Evolutionary conservation across 495 filamentous ascomycete species (phyloP), one percentile per base, ranked within the genome.

Genomic region (Cudoniella acicularis): DNA sequence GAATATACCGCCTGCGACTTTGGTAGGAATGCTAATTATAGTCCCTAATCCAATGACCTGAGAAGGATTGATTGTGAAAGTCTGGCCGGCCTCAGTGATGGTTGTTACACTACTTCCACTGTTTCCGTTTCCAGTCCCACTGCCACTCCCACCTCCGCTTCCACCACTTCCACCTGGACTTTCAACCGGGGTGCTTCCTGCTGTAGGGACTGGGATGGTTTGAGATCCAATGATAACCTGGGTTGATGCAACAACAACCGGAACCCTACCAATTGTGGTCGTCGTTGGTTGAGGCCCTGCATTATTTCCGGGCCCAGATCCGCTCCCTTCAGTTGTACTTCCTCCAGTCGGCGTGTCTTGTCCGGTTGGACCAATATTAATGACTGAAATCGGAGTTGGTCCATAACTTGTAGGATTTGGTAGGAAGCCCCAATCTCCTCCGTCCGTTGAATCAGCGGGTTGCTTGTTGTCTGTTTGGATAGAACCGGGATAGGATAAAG

Each of bases 41-140:
- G 57, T 54, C n/a, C 59, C 54, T n/a, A 59, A 49, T 43, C 49
- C 64, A 45, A 65, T 53, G 13, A 72, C 47, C 51, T 62, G 47
- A 27, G 52, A 59, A n/a, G 64, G 50, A 27, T 61, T 42, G 3
- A 69, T 55, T 17, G 63, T 61, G 47, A 67, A 68, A 20, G 52
- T 49, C 51, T 68, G 49, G 40, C 61, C 58, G 16, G 55, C 64
- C 27, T 55, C 60, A 11, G 63, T 67, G 25, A 69, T 52, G 10
- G 55, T 51, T 27, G 10, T 26, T 11, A 20, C n/a, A n/a, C n/a
- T n/a, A n/a, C n/a, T 8, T 20, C 10, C 10, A 27, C 17, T 27
- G 10, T 8, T 8, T 8, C 50, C 50, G 22, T 36, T 52, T 2
- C 26, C 52, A 42, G 27, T 9, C 8, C 27, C 52, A 18, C 36